Percentiles rank a stretch among this genome's conserved stretches.
Conservation (phyloP, 805 yeast genomes). For the Danielia reshetovae region DNA sequence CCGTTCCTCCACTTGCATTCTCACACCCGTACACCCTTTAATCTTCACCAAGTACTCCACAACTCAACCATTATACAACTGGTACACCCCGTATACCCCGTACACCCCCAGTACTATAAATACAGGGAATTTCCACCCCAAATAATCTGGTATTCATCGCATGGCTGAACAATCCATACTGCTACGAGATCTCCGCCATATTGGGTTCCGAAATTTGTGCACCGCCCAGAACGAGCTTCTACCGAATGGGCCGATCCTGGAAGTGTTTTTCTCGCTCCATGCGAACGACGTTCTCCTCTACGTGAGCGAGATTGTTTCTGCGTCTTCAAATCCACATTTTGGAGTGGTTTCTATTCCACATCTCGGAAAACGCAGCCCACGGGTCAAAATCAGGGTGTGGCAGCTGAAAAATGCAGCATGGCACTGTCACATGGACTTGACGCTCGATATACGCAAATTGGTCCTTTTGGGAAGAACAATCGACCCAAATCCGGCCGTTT, state of each 20-base stretch:
- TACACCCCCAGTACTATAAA: too few relatives aligned
- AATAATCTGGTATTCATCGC: too few relatives aligned
- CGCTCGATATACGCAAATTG: conserved; percentile 8
- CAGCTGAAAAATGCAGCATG: too few relatives aligned
- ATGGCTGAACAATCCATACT: background rate
- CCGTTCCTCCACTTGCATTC: too few relatives aligned
- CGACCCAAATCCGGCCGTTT: background rate
- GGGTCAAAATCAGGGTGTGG: conserved; percentile 6
- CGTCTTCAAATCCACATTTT: conserved; percentile 24
- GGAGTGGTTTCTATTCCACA: conserved; percentile 25
- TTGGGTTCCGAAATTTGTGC: background rate
- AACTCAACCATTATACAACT: background rate
- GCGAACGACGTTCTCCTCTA: conserved; percentile 19
- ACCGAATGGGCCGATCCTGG: background rate
- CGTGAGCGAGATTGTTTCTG: conserved; percentile 27
- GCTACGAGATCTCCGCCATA: background rate
- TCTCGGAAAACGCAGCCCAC: conserved; percentile 1
- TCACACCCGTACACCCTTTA: too few relatives aligned
- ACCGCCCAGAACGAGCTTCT: too few relatives aligned
- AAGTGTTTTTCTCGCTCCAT: conserved; percentile 24
- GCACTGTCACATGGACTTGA: background rate
- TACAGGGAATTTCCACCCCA: too few relatives aligned
- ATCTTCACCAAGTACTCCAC: too few relatives aligned
- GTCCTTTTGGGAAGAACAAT: background rate
- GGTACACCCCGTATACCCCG: background rate